Evolutionary conservation across 129 eudicot genomes (phyloP), one percentile per base, ranked within the genome.

Genomic region (Tagetes patula): DNA sequence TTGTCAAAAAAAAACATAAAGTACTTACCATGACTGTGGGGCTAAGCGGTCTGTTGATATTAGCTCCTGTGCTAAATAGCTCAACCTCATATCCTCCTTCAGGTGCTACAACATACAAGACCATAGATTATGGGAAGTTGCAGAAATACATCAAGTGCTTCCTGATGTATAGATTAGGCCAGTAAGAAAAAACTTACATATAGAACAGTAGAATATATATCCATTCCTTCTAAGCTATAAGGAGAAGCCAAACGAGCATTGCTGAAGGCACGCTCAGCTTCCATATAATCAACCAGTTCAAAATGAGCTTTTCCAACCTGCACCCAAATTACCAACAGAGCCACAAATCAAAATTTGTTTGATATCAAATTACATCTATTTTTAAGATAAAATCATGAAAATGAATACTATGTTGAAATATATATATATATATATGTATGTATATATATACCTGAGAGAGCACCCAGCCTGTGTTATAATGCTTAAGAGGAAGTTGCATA

Each of bases 251-350:
- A 83, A 5, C 97, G 94, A n/a, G 97, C 94, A 75, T 81, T 79
- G 78, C 87, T 85, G 82, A 95, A 95, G 73, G 96, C 91, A 75
- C 86, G 88, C 60, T 88, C 96, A 73, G 99, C 97, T 88, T 95
- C 99, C 55, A 86, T 69, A 81, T 90, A 90, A 81, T 95, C 96
- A 78, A 95, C 94, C 89, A 88, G 82, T 84, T 90, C 99, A 88
- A 95, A 95, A 81, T 90, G 85, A 47, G 97, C 97, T 86, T 87
- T 90, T 54, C 99, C 99, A 76, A 95, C 96, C 99, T 95, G 83
- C 65, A 12, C 9, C 65, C 36, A 75, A 42, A 8, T 60, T 59
- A 48, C 67, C 65, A 68, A 53, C 38, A 48, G 3, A 30, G 42
- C 60, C 64, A 64, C 5, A 40, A 67, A 47, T 55, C 34, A 14